Evolutionary conservation across 148 eudicot species (phyloP), one percentile per base, ranked within the genome.

Genomic region (Salicornia ramosissima): DNA sequence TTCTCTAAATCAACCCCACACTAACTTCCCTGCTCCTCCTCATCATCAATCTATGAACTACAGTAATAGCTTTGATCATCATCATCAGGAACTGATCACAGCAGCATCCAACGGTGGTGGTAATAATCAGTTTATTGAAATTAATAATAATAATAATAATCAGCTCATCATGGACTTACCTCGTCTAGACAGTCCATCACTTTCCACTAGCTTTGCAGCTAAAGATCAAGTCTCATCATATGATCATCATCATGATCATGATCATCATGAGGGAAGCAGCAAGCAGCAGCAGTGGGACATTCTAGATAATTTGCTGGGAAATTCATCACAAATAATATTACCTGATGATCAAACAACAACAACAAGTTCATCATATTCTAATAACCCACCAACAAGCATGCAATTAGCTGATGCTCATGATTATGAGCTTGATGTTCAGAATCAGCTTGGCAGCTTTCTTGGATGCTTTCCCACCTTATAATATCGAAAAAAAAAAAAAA

Each of bases 391-490:
- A 59, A 74, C n/a, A n/a, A n/a, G 14, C 19, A 49, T 21, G 64
- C 73, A 71, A 56, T 59, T 77, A 5, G 45, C 72, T 10, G n/a
- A n/a, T n/a, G 64, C 76, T 56, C 79, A 77, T 64, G 80, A 81
- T 40, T 68, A 72, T 58, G 81, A 83, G 13, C 50, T 69, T 1
- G 71, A 83, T 34, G 76, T 60, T 80, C 76, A 81, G 29, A 70
- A 72, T 73, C 83, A 80, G 52, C 30, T 68, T 6, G 80, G 64
- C 56, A 69, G 76, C 64, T 64, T 82, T 52, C 76, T 88, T 36
- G 85, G 67, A 61, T 82, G 80, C 72, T 82, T 86, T 63, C 83
- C 88, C 53, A 83, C 81, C 53, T 81, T 86, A 63, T 88, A 84
- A 52, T n/a, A n/a, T n/a, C n/a, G n/a, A n/a, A n/a, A n/a, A n/a